A percentile compares a stretch with the other conserved stretches of the same genome.
Conservation (phyloP, 2,329 filamentous ascomycete genomes). For the Chrysoporthe austroafricana region DNA sequence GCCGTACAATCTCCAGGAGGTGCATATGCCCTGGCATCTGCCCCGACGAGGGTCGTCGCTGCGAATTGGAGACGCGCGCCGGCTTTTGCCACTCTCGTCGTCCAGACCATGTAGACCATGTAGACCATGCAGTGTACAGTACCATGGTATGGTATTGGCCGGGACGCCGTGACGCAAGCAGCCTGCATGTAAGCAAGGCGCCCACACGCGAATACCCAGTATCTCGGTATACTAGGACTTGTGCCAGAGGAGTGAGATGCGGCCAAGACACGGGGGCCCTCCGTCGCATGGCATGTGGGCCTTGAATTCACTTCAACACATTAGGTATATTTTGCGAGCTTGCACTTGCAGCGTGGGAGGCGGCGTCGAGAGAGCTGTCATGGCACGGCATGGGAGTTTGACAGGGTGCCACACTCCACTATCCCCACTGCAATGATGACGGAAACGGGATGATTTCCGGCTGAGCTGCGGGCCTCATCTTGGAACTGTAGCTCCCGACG, state of each 20-base stretch:
- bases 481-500: constrained; percentile 16
- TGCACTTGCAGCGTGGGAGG: constrained; percentile 18
- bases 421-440: constrained; percentile 15
- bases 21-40: no score
- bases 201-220: not conserved
- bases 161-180: no score
- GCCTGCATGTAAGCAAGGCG: no score
- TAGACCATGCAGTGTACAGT: not conserved
- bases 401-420: constrained; percentile 15
- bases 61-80: not conserved
- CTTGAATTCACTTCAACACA: constrained; percentile 11
- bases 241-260: not conserved
- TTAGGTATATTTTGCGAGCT: constrained; percentile 32
- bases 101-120: not conserved
- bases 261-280: not conserved
- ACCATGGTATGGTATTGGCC: no score
- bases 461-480: constrained; percentile 8
- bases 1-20: no score
- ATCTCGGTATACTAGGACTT: not conserved
- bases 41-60: no score
- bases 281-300: constrained; percentile 23
- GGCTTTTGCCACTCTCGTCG: not conserved
- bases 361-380: constrained; percentile 11
- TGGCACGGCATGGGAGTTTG: constrained; percentile 19
- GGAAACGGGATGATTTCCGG: constrained; percentile 17